phyloP scores from a whole-genome alignment of 192 early-diverging fungal genomes.

The Lobosporangium transversale region DNA sequence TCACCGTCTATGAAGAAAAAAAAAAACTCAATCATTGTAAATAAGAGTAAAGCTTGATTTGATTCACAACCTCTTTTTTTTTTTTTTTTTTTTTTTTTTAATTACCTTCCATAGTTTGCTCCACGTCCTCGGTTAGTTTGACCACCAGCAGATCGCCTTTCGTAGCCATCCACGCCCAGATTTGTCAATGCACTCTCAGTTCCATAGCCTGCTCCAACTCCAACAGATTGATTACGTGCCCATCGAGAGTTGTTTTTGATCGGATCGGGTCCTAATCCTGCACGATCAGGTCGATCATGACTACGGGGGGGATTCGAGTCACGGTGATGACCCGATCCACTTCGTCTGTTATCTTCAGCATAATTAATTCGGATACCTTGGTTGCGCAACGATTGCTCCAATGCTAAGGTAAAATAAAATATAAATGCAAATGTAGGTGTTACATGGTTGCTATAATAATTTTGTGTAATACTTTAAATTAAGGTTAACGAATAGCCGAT shows the following conservation, averaged over 20 bases:
- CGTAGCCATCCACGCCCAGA: slow-evolving; percentile 48
- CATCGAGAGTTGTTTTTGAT: slow-evolving; percentile 25
- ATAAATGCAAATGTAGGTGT: too few relatives aligned
- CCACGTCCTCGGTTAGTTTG: slow-evolving; percentile 34
- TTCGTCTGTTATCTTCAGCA: slow-evolving; percentile 33
- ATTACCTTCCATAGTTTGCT: slow-evolving; percentile 26
- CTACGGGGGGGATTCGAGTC: neutral
- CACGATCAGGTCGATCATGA: slow-evolving; percentile 12
- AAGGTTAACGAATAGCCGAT: too few relatives aligned
- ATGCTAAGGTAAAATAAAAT: too few relatives aligned
- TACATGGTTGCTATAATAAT: too few relatives aligned
- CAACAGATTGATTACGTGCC: slow-evolving; percentile 46
- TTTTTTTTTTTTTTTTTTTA: neutral
- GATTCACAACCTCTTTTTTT: neutral
- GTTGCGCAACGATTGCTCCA: slow-evolving; percentile 43
- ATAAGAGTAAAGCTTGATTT: too few relatives aligned
- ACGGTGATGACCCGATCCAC: slow-evolving; percentile 1
- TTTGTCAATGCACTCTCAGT: slow-evolving; percentile 49
- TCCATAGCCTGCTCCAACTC: slow-evolving; percentile 51
- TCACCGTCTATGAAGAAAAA: too few relatives aligned
- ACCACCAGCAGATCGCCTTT: slow-evolving; percentile 35
- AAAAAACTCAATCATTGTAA: too few relatives aligned
- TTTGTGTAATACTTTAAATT: too few relatives aligned
- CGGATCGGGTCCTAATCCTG: slow-evolving; percentile 20
- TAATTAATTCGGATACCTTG: slow-evolving; percentile 48